Evolutionary conservation across 768 basidiomycete species (phyloP), one percentile per base, ranked within the genome.

Genomic region (Amanita inopinata): DNA sequence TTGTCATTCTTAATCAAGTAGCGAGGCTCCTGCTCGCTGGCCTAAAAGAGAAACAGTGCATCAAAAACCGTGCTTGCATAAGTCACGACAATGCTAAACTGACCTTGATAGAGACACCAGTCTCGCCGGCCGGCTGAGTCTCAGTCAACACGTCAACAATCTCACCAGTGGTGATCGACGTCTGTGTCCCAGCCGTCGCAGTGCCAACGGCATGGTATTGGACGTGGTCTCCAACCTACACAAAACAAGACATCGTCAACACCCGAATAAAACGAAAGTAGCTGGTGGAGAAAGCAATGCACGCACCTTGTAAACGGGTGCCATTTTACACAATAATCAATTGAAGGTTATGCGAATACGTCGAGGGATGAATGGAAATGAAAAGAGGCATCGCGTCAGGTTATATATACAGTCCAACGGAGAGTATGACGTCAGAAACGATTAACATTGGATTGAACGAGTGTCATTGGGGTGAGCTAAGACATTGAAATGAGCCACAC

Each of bases 131-230:
- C n/a, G n/a, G 34, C 34, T 42, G 40, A 34, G 48, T 42, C 20
- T 49, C 40, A 17, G 48, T 49, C n/a, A 46, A 30, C 4, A 46
- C 12, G 23, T 49, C 36, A 11, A 49, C 41, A n/a, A 49, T 46
- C 31, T 46, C 24, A 8, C 45, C 48, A 17, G 45, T 46, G 28
- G 34, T 49, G 22, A 40, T 46, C 3, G 48, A 46, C 1, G 25
- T 42, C n/a, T 49, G 34, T 4, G 36, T 32, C 6, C 28, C 40
- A 5, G 39, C 27, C 18, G 33, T 19, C 3, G 33, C 35, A n/a
- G 44, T 45, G 3, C 48, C 48, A 22, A 49, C 34, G 5, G 45
- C 45, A 15, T 40, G 48, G 22, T 49, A 49, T 32, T 46, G 32
- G 33, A 46, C 48, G 18, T 22, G 40, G 30, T 49, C 48, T 2